Conservation (phyloP, 306 rosid species). For the Pterocarpus santalinus region DNA sequence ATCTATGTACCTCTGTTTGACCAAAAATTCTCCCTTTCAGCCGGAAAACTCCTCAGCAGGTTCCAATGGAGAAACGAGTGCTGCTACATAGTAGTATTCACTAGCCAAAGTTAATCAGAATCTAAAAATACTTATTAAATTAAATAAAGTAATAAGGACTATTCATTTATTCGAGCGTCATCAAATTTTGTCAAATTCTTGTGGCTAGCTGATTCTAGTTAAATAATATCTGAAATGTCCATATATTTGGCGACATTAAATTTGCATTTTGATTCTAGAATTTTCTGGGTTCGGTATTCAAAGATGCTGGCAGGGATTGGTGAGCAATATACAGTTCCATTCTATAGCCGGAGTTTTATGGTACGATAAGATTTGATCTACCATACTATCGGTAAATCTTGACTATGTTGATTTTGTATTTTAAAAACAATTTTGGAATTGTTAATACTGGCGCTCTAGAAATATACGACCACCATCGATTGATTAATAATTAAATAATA, state of each 20-base stretch:
- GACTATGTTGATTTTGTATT: neutral
- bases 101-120: neutral
- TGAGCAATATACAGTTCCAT: conserved; percentile 13
- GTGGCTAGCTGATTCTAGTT: neutral
- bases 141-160: neutral
- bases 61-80: neutral
- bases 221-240: no score
- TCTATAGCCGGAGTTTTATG: neutral
- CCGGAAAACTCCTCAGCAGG: neutral
- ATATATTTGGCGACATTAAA: neutral
- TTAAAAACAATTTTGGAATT: neutral
- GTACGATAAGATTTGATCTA: no score
- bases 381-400: neutral
- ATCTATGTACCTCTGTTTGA: neutral
- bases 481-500: neutral
- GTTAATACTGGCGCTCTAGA: neutral
- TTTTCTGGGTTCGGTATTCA: conserved; percentile 21
- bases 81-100: neutral
- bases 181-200: conserved; percentile 21
- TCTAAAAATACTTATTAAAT: neutral
- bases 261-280: conserved; percentile 3
- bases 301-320: conserved; percentile 24
- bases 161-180: conserved; percentile 21
- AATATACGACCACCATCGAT: neutral
- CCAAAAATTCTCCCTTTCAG: neutral